Conservation (phyloP, 148 eudicot genomes). For the Chenopodium berlandieri region DNA sequence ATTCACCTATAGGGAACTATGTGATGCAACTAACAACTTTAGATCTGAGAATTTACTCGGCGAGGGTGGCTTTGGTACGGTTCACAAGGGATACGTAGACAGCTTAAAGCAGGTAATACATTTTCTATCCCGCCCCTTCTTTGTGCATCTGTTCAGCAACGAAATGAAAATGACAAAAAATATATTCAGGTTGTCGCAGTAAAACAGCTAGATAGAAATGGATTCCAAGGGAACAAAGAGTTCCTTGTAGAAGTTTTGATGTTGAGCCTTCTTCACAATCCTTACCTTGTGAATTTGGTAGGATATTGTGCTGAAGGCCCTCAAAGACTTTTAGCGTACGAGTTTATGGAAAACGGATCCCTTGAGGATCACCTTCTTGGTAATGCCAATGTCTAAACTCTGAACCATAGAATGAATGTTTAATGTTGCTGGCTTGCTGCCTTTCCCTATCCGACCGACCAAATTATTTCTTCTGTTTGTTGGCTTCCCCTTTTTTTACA, state of each 20-base stretch:
- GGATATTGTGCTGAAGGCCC: conserved; percentile 82
- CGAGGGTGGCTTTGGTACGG: conserved; percentile 97
- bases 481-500: conserved; percentile 12
- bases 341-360: conserved; percentile 80
- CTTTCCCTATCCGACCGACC: background rate
- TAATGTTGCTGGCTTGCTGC: background rate
- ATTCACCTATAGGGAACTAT: conserved; percentile 55
- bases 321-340: conserved; percentile 70
- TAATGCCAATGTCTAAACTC: background rate
- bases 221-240: conserved; percentile 77
- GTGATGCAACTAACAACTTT: conserved; percentile 61
- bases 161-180: background rate
- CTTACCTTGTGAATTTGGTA: conserved; percentile 63
- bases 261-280: conserved; percentile 70
- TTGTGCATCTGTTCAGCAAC: background rate
- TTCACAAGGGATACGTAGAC: conserved; percentile 63
- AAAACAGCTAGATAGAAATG: conserved; percentile 79
- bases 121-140: background rate
- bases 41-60: conserved; percentile 50
- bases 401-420: background rate
- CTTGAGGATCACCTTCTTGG: conserved; percentile 84
- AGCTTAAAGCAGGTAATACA: conserved; percentile 37
- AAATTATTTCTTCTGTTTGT: background rate
- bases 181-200: conserved; percentile 65
- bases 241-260: conserved; percentile 77